Evolutionary conservation across 108 stramenopile species (phyloP), one percentile per base, ranked within the genome.

Genomic region (Nitzschia sp.): DNA sequence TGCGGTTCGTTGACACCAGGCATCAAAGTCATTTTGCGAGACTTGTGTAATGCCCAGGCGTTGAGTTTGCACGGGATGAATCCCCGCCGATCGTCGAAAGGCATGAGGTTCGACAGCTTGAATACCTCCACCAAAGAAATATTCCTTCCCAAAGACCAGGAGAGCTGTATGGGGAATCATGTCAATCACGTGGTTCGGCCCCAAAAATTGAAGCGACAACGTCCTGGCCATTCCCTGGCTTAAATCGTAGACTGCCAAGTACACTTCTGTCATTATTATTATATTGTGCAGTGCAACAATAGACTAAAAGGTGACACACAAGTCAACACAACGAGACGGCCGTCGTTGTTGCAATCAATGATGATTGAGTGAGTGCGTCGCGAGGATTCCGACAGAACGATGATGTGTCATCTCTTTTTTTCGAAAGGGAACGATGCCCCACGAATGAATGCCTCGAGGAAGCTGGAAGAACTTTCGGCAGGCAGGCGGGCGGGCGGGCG

Each of bases 81-180:
- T 78, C 13, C 81, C 78, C 8, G 67, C 64, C 38, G 38, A 74
- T 30, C 36, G 9, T 31, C 87, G 78, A 73, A 92, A 92, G 35
- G 38, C 17, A 19, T 51, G 31, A 8, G 80, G 79, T 30, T 68
- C 55, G 31, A 72, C 66, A 0, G 28, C 17, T 64, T 88, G 80
- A 53, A 89, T 86, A 46, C 91, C 91, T 24, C 61, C 59, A 0
- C 91, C 91, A 75, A 89, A 92, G 65, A 85, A 92, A 55, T 89
- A 92, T 66, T 92, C 91, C 24, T 73, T 59, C 1, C 88, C 88
- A 64, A 66, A 89, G 2, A 73, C 86, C 11, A 92, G 6, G 11
- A 74, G 13, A 6, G 75, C 86, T 15, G 87, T 88, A 60, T 93
- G 92, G 11, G 92, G 92, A 38, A 93, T 83, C 26, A 88, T 83